Conservation (phyloP, 2,329 filamentous ascomycete species). For the Fusarium temperatum region DNA sequence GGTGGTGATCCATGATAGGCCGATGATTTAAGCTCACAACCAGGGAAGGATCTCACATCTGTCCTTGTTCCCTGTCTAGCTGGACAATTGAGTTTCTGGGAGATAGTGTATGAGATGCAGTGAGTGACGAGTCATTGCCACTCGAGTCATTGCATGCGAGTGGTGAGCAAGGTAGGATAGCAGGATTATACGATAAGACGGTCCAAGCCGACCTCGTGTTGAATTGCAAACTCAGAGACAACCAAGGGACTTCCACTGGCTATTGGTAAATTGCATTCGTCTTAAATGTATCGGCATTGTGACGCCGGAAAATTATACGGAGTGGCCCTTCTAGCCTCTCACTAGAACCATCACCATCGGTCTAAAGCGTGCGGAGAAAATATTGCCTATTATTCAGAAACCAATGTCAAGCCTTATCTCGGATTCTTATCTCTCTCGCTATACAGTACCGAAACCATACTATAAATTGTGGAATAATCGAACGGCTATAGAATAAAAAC, state of each 20-base stretch:
- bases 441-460: neutral
- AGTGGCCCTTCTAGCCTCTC: neutral
- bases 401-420: neutral
- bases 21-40: accelerated
- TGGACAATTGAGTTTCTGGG: neutral
- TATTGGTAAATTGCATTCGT: neutral
- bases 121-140: neutral
- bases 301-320: neutral
- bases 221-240: neutral
- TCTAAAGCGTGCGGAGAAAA: neutral
- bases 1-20: neutral
- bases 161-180: neutral
- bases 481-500: neutral
- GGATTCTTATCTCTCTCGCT: neutral
- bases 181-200: neutral
- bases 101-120: neutral
- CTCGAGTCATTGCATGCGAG: neutral
- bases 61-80: neutral
- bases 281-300: neutral
- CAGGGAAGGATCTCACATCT: neutral
- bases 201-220: neutral
- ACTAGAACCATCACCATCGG: neutral
- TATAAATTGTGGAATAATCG: neutral
- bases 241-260: too few relatives aligned
- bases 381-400: neutral